Evolutionary conservation across 2,329 filamentous ascomycete species (phyloP), one percentile per base, ranked within the genome.

Genomic region (Ascochyta clinopodiicola): DNA sequence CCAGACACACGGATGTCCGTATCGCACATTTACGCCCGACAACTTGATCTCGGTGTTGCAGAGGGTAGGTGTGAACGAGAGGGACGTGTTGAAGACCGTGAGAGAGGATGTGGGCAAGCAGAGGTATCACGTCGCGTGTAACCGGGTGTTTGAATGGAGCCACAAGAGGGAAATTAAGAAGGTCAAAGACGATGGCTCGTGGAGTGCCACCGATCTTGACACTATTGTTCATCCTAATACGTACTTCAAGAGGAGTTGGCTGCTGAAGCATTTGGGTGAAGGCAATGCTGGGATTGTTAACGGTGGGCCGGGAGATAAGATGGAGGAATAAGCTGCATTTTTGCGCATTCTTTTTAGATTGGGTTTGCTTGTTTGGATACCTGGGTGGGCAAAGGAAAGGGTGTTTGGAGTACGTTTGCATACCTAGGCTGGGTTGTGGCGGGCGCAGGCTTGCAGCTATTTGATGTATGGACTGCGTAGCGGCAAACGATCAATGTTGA

Each of bases 201-300:
- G 79, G 80, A 73, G 73, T 12, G 75, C 88, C 6, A 86, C 86
- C 15, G 91, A 96, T 73, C 81, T 96, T 37, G 94, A 98, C 77
- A 98, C 94, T 0, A 96, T 99, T 71, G 88, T 96, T 21, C 95
- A 99, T 77, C 95, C 95, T 10, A 99, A 99, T 74, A 93, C 94
- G 62, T 99, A 97, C 77, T 99, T 98, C 77, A 97, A 96, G 82
- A 84, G 94, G 51, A 96, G 92, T 73, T 98, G 92, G 75, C 70
- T 96, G 65, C 79, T 99, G 58, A 96, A 92, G 80, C 91, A 95
- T 72, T 75, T 96, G 24, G 87, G 80, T 2, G 77, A 79, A 60
- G 75, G 73, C 7, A 74, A 74, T 60, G 73, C 57, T 19, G 73
- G 73, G 2, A 37, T 75, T 8, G 70, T 73, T 10, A 54, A 51